phyloP scores from a whole-genome alignment of 768 basidiomycete genomes.

The Neoboletus subvelutipes region DNA sequence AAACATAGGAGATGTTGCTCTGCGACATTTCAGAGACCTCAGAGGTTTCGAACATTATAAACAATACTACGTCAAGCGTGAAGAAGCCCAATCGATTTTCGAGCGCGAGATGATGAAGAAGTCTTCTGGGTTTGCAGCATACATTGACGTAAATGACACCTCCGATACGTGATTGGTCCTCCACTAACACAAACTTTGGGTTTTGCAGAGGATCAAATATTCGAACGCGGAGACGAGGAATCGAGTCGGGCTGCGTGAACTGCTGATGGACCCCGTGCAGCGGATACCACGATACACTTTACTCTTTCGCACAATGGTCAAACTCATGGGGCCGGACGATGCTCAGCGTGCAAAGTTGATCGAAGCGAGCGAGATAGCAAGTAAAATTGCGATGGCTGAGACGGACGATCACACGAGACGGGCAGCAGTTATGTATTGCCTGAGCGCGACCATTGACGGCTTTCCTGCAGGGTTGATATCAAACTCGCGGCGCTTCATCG shows the following conservation, averaged over 20 bases:
- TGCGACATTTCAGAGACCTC: constrained; percentile 83
- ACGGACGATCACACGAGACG: constrained; percentile 89
- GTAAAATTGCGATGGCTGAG: constrained; percentile 88
- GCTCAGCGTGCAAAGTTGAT: constrained; percentile 73
- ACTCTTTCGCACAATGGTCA: constrained; percentile 89
- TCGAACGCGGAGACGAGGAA: constrained; percentile 69
- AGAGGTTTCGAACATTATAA: constrained; percentile 89
- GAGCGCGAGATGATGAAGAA: constrained; percentile 79
- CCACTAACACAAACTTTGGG: constrained; percentile 2
- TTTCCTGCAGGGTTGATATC: constrained; percentile 92
- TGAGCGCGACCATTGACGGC: constrained; percentile 81
- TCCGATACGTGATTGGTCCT: constrained; percentile 10
- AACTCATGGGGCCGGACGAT: constrained; percentile 79
- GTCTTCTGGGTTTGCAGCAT: constrained; percentile 78
- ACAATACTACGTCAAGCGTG: constrained; percentile 88
- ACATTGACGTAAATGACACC: constrained; percentile 70
- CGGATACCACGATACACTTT: constrained; percentile 93
- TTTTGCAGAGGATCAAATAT: constrained; percentile 78
- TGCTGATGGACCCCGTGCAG: constrained; percentile 96
- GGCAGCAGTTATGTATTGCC: constrained; percentile 83
- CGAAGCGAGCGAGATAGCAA: constrained; percentile 86
- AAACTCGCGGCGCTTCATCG: constrained; percentile 82
- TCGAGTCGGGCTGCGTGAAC: constrained; percentile 84
- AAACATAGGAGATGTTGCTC: constrained; percentile 76
- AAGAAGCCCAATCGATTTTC: constrained; percentile 88